These are phyloP conservation scores for Vaccinium macrocarpon DNA, from an alignment of 148 eudicot genomes.

Conservation along the genomic window DNA sequence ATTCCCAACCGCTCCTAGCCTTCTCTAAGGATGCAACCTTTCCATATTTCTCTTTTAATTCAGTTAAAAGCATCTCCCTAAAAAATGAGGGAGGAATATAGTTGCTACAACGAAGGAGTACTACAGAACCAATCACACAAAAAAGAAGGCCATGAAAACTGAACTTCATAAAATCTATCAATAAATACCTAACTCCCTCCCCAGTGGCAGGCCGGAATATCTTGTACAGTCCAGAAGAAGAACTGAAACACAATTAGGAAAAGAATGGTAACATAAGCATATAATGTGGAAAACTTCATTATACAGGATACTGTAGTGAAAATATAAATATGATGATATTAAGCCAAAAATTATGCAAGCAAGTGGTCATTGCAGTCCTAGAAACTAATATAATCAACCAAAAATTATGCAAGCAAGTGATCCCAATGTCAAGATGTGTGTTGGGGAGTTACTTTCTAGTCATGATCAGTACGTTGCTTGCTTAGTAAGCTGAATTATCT, in stretches of 20 bases:
- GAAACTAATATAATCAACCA: not conserved
- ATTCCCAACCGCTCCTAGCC: constrained; percentile 2
- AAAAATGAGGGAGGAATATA: not conserved
- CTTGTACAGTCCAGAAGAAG: not conserved
- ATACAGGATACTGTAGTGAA: not conserved
- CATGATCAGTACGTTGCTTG: not conserved
- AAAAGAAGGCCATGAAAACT: not conserved
- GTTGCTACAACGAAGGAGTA: not conserved
- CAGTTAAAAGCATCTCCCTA: not conserved
- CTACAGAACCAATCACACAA: not conserved
- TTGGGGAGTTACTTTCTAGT: not conserved
- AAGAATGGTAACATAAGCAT: not conserved
- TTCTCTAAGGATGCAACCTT: not conserved
- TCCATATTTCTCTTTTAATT: not conserved
- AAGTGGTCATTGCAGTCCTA: not conserved
- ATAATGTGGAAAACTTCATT: not conserved
- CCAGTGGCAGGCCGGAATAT: not conserved
- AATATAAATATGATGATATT: not conserved
- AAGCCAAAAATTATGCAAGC: not conserved
- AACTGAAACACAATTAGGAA: not conserved
- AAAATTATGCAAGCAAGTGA: no score
- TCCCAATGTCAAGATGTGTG: not conserved
- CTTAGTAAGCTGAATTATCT: not conserved
- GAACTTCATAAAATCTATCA: not conserved
- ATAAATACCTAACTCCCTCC: not conserved